A percentile compares a stretch with the other conserved stretches of the same genome.
These are phyloP conservation scores for Alternaria metachromatica DNA, from an alignment of 2,329 filamentous ascomycete species.

Conservation along the genomic window DNA sequence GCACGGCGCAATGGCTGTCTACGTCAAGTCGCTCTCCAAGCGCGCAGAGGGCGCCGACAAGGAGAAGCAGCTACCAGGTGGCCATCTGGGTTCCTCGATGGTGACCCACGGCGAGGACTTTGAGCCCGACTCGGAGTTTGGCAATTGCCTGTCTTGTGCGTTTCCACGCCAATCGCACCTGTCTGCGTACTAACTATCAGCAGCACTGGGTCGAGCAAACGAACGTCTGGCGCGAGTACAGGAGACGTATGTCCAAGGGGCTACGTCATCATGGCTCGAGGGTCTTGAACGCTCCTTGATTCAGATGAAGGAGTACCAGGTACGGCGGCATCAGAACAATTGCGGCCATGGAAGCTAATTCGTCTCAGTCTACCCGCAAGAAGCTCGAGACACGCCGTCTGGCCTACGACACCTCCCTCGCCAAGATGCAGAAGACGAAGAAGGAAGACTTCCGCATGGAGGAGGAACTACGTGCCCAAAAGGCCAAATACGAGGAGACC, in stretches of 20 bases:
- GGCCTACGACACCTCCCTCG: conserved; percentile 87
- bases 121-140: conserved; percentile 87
- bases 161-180: conserved; percentile 12
- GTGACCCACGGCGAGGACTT: conserved; percentile 90
- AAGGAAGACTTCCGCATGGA: conserved; percentile 92
- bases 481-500: conserved; percentile 95
- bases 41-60: conserved; percentile 85
- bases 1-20: conserved; percentile 82
- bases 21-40: conserved; percentile 86
- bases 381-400: conserved; percentile 90
- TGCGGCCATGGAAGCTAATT: conserved; percentile 17
- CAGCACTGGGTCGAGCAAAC: conserved; percentile 82
- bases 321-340: conserved; percentile 51
- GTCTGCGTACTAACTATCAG: conserved; percentile 21
- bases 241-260: conserved; percentile 78
- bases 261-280: conserved; percentile 85
- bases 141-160: conserved; percentile 78
- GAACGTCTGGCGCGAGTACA: conserved; percentile 86
- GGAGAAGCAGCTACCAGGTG: conserved; percentile 83
- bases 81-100: conserved; percentile 84
- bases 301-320: conserved; percentile 98
- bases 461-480: conserved; percentile 87
- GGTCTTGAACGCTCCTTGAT: conserved; percentile 87
- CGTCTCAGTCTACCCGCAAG: conserved; percentile 74
- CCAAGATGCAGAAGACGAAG: conserved; percentile 92